Base-by-base conservation (phyloP, 805 yeast species). In the Teunomyces kruisii region DNA sequence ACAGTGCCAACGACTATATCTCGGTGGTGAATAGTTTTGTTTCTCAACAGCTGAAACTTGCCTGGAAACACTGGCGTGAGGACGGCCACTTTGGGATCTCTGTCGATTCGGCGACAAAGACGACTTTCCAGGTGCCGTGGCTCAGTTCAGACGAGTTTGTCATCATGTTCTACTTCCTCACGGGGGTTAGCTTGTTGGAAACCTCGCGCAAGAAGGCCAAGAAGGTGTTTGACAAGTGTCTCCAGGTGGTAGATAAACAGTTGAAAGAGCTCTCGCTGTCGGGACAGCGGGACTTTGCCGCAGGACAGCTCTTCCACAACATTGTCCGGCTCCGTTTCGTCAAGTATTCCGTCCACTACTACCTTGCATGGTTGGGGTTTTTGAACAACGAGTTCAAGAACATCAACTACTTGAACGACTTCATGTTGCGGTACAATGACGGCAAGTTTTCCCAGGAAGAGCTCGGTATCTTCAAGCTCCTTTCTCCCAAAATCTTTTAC, bases 61-160 rank as follows among this genome's bases (percentile, higher is more conserved):
- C 40, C 4, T 60, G 65, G 65, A n/a, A 17, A 2, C 39, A 32
- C 4, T 60, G 65, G 65, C 41, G 32, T 9, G 53, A 48, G 9
- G 55, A 56, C 37, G 62, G 62, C 1, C 22, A 22, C 3, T 40
- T 52, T 6, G 48, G 35, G 9, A 41, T 50, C 8, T 35, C 9
- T 22, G 39, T 22, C 12, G 31, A 13, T 15, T 15, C 22, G 26
- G 16, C 6, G 46, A 14, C 37, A 40, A 41, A n/a, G 46, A 14
- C 37, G 41, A 41, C 5, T 13, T 70, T 48, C 52, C 65, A 59
- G 16, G 51, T 74, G 1, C 54, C 56, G 14, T 77, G 81, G 80
- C 44, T 76, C 9, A 61, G 67, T 10, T 61, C 72, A 4, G 70
- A 67, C 33, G 79, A 76, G 45, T 74, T 72, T 53, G 64, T 67